phyloP scores from a whole-genome alignment of 1,284 basidiomycete species.

The Puccinia hordei region DNA sequence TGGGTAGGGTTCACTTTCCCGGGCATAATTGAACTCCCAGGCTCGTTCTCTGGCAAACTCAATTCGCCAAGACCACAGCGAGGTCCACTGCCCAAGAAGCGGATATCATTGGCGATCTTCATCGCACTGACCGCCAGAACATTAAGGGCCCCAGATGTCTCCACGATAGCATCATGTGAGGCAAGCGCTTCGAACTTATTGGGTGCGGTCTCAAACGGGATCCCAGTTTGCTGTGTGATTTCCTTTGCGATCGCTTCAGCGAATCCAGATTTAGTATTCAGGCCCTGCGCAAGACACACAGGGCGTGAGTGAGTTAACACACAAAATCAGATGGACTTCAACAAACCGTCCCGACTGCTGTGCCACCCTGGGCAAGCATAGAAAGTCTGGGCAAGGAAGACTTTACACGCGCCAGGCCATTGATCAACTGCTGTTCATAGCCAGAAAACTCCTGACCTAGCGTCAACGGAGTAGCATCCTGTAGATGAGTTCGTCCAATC shows the following conservation, averaged over 20 bases:
- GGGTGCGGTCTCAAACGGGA: constrained; percentile 90
- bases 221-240: constrained; percentile 86
- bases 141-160: constrained; percentile 94
- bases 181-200: constrained; percentile 99
- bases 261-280: constrained; percentile 96
- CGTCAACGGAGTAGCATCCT: constrained; percentile 96
- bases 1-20: constrained; percentile 99
- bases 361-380: constrained; percentile 93
- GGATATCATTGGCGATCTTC: constrained; percentile 99
- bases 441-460: constrained; percentile 98
- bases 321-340: constrained; percentile 33
- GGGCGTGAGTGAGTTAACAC: not conserved
- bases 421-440: constrained; percentile 91
- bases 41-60: constrained; percentile 94
- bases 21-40: constrained; percentile 99
- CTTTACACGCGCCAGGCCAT: constrained; percentile 85
- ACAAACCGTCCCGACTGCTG: constrained; percentile 92
- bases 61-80: constrained; percentile 96
- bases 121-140: constrained; percentile 90
- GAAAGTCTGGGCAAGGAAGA: constrained; percentile 82
- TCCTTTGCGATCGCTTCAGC: constrained; percentile 91
- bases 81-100: constrained; percentile 95
- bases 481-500: constrained; percentile 88
- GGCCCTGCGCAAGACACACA: constrained; percentile 66
- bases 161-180: constrained; percentile 93